Base-by-base conservation (phyloP, 2,329 filamentous ascomycete species). In the Periconia macrospinosa region DNA sequence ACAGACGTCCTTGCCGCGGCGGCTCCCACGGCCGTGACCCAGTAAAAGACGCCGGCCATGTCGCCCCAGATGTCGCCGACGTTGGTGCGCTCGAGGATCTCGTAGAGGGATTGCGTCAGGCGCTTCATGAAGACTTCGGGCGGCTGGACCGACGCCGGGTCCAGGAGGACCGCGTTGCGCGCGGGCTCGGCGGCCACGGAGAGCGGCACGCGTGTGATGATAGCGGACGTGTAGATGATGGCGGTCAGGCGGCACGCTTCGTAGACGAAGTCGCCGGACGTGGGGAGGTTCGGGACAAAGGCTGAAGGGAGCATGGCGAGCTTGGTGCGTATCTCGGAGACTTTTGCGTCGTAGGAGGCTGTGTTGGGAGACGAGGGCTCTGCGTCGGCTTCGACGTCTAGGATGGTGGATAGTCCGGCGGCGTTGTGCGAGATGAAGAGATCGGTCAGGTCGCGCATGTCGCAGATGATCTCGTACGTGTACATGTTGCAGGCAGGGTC, bases 31-130 rank as follows among this genome's bases (percentile, higher is more conserved):
- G 59, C 50, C 17, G 62, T 57, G 13, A 69, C 63, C 70, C 69
- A 74, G 54, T 72, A 72, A 17, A 72, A 60, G 6, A 71, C 66
- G 7, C 70, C 71, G 15, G 63, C 57, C 66, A 74, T 68, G 44
- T 66, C 55, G 43, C 59, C 56, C 71, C 72, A 72, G 5, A 70
- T 18, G n/a, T 66, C 60, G 8, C 49, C 54, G 5, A 56, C 60
- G 33, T 71, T 57, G 14, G 68, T 62, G 13, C 56, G 60, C 37
- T 61, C 47, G 8, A 72, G 41, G 14, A 53, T 61, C 18, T 68
- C 56, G 49, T 63, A 63, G 2, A 71, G 52, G 14, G 54, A 40
- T n/a, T 65, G 54, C 11, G 55, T 61, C 9, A 69, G 61, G 3
- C 57, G 56, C 2, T 44, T 52, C 9, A 57, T 57, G 30, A 42